phyloP scores from a whole-genome alignment of 2,329 filamentous ascomycete genomes.

The Periconia digitata region DNA sequence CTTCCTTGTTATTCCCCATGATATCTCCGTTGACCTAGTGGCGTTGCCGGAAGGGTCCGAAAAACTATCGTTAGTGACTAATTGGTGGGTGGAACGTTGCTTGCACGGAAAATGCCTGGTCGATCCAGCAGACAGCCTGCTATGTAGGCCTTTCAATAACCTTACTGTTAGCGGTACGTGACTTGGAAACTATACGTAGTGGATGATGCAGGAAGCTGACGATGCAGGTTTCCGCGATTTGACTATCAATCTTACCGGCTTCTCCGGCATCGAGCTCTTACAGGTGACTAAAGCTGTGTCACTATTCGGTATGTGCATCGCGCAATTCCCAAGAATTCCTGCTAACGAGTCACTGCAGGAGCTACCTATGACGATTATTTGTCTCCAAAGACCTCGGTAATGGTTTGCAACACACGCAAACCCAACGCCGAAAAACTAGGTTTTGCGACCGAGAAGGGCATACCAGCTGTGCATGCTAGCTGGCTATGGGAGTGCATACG shows the following conservation, averaged over 20 bases:
- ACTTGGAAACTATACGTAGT: neutral
- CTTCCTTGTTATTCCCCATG: conserved; percentile 51
- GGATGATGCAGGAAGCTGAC: conserved; percentile 18
- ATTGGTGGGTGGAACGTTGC: conserved; percentile 92
- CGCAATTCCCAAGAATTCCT: neutral
- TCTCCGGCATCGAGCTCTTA: conserved; percentile 79
- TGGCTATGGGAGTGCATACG: conserved; percentile 86
- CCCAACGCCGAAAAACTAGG: conserved; percentile 74
- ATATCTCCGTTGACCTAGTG: conserved; percentile 39
- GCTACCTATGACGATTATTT: conserved; percentile 80
- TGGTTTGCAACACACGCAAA: conserved; percentile 67
- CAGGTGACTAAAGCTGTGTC: conserved; percentile 78
- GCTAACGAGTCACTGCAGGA: conserved; percentile 49
- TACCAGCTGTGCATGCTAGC: conserved; percentile 76
- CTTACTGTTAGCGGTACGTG: conserved; percentile 63
- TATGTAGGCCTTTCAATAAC: conserved; percentile 74
- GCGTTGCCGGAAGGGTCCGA: conserved; percentile 40
- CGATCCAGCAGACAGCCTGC: conserved; percentile 67
- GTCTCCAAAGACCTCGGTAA: conserved; percentile 68
- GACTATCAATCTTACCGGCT: conserved; percentile 77
- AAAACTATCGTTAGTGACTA: conserved; percentile 62
- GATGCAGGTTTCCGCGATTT: conserved; percentile 66
- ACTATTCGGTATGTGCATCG: conserved; percentile 61
- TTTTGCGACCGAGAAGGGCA: conserved; percentile 71
- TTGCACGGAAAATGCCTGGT: conserved; percentile 74